These are phyloP conservation scores for Tricharina praecox DNA, from an alignment of 495 filamentous ascomycete genomes.

Conservation along the genomic window DNA sequence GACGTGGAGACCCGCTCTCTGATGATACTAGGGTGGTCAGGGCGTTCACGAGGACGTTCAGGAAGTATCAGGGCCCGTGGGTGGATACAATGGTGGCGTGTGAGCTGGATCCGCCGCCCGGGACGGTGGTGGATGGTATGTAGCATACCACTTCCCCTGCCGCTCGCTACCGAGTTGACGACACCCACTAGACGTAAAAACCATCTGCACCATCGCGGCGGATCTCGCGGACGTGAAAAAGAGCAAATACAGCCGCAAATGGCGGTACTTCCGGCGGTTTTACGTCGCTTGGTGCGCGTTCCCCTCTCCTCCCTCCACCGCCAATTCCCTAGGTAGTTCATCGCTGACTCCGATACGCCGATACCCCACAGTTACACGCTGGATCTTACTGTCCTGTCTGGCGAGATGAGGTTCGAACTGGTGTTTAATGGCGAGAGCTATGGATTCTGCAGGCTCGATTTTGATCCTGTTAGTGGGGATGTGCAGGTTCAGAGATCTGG, in stretches of 20 bases:
- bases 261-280: constrained; percentile 7
- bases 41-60: not conserved
- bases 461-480: too few species aligned
- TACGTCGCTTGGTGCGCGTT: constrained; percentile 4
- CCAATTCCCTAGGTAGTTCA: not conserved
- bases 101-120: constrained; percentile 2
- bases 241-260: constrained; percentile 4
- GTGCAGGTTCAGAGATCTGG: too few species aligned
- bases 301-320: too few species aligned
- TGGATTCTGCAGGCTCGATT: constrained; percentile 1
- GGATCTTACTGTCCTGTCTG: constrained; percentile 1
- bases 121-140: not conserved
- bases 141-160: not conserved
- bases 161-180: not conserved
- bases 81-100: constrained; percentile 7
- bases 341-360: not conserved
- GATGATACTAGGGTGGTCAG: not conserved
- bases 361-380: constrained; percentile 4
- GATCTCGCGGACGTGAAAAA: constrained; percentile 7
- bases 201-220: constrained; percentile 5
- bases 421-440: constrained; percentile 4
- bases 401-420: constrained; percentile 9
- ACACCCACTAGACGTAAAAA: not conserved
- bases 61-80: constrained; percentile 7
- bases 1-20: constrained; percentile 1